phyloP scores from a whole-genome alignment of 1,284 basidiomycete genomes.

The Apiotrichum gamsii region DNA sequence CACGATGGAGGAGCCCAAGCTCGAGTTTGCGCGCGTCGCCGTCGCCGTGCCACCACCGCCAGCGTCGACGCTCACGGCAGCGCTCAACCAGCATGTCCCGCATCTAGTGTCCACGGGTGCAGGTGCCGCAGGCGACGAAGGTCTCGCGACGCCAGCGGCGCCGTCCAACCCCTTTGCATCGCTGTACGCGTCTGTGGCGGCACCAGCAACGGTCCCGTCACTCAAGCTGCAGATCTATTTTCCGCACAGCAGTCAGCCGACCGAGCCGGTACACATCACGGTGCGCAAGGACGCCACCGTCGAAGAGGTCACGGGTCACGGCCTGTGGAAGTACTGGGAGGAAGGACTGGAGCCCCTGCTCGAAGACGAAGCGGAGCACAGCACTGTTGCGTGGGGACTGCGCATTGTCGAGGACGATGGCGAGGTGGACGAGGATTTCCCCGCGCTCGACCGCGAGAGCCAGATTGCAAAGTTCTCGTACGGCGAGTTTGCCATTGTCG shows the following conservation, averaged over 20 bases:
- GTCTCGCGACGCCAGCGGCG: background rate
- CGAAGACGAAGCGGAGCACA: conserved; percentile 57
- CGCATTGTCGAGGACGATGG: conserved; percentile 95
- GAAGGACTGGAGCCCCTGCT: conserved; percentile 72
- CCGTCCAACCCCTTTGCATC: conserved; percentile 44
- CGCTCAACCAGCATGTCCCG: conserved; percentile 38
- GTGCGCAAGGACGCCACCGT: conserved; percentile 84
- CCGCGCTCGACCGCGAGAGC: conserved; percentile 86
- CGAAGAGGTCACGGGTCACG: conserved; percentile 93
- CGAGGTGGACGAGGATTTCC: conserved; percentile 97
- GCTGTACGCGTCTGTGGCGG: conserved; percentile 48
- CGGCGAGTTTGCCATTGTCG: conserved; percentile 79
- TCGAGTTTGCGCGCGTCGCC: conserved; percentile 18
- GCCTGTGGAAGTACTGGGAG: conserved; percentile 86
- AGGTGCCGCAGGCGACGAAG: background rate
- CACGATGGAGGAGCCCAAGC: conserved; percentile 12
- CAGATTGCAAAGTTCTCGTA: conserved; percentile 84
- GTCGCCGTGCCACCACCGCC: background rate
- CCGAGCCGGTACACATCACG: conserved; percentile 50
- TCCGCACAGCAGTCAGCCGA: conserved; percentile 66
- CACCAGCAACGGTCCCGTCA: conserved; percentile 40
- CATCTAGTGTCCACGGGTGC: conserved; percentile 28
- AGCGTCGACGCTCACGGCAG: conserved; percentile 33
- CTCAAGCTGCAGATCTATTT: conserved; percentile 75
- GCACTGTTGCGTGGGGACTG: conserved; percentile 86